Conservation (phyloP, 2,329 filamentous ascomycete species). For the Blumeria hordei region DNA sequence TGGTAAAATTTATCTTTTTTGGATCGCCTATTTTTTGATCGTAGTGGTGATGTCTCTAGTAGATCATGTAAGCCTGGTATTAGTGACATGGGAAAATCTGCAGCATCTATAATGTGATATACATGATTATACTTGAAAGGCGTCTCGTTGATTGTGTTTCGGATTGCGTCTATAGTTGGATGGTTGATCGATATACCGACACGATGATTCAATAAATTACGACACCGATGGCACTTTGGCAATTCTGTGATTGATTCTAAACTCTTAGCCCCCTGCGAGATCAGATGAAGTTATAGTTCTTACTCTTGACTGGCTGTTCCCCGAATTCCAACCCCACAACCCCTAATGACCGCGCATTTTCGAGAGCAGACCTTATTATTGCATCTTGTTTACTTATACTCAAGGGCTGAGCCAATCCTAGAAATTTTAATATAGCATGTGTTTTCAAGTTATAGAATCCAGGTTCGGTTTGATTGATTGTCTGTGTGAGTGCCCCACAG, state of each 20-base stretch:
- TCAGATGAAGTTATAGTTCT: background rate
- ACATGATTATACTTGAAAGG: conserved; percentile 81
- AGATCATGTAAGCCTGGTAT: conserved; percentile 51
- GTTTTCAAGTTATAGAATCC: conserved; percentile 31
- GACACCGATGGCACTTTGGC: conserved; percentile 71
- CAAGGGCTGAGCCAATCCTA: conserved; percentile 12
- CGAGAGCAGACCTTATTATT: conserved; percentile 19
- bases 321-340: too few relatives aligned
- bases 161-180: conserved; percentile 57
- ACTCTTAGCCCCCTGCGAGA: background rate
- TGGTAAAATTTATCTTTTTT: conserved; percentile 38
- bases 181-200: conserved; percentile 49
- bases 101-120: conserved; percentile 85
- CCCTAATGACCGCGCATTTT: conserved; percentile 5
- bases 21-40: conserved; percentile 60
- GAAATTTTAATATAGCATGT: conserved; percentile 26
- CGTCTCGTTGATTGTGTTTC: conserved; percentile 66
- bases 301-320: background rate
- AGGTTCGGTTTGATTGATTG: conserved; percentile 22
- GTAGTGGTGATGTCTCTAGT: conserved; percentile 46
- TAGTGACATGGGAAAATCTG: conserved; percentile 88
- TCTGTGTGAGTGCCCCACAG: conserved; percentile 41
- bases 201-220: conserved; percentile 55
- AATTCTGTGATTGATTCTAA: conserved; percentile 5
- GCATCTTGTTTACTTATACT: conserved; percentile 18